Base-by-base conservation (phyloP, 108 stramenopile genomes). In the Aurantiochytrium sp. region DNA sequence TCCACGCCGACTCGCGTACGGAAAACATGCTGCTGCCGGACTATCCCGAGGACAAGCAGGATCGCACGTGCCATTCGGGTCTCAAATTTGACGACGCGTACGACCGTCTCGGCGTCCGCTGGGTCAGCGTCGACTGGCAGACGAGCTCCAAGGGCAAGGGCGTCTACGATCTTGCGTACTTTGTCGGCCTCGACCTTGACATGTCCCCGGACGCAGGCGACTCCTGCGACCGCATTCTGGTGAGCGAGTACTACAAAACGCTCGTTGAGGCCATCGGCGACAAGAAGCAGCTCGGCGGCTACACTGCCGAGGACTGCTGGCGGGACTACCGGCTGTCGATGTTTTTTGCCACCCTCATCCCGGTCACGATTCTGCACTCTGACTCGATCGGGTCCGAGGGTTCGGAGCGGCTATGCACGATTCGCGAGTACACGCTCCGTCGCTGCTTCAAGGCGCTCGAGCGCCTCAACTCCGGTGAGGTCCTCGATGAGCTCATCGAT, bases 91-190 rank as follows among this genome's bases (percentile, higher is more conserved):
- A 81, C 45, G 73, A 81, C 2, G 6, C 42, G 21, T 81, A 81
- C 24, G 73, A 81, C 32, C 73, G 73, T 19, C 12, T 30, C 0
- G 19, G 12, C 0, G 45, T 48, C 0, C 39, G 42, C n/a, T 81
- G 73, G 73, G 10, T 81, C 42, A 81, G 73, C 30, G 39, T 81
- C 6, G 73, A 81, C 73, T 81, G 73, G 73, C 42, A 81, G 45
- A 81, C 73, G 12, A 48, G 39, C 42, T 39, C 42, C 39, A 81
- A 81, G 45, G 73, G 73, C 39, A 30, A 27, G 6, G 73, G 73
- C 32, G 39, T 81, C 1, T 81, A 41, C 42, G 73, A 81, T 48
- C 30, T 81, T 6, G 39, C 73, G 0, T 48, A 48, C 45, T 81
- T 81, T 81, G 73, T 81, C 32, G 73, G 73, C 45, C 36, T 48